phyloP scores from a whole-genome alignment of 106 monocot genomes.

The Iris macrosiphon region DNA sequence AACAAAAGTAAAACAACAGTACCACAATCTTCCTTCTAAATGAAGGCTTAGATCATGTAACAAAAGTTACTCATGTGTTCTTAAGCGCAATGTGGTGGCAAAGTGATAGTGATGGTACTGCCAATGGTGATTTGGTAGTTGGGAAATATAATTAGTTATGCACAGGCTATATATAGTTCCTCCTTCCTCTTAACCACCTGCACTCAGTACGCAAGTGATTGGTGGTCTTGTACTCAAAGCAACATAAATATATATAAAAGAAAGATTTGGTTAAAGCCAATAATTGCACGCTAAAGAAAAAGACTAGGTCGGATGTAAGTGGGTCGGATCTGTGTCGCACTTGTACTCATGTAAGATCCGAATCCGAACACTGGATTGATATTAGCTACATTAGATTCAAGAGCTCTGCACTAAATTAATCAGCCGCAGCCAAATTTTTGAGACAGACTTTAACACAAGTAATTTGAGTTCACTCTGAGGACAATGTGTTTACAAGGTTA shows the following conservation, averaged over 20 bases:
- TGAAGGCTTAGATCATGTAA: neutral
- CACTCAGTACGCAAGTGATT: slow-evolving; percentile 9
- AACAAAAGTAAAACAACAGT: slow-evolving; percentile 1
- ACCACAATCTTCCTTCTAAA: slow-evolving; percentile 2
- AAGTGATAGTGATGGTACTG: neutral
- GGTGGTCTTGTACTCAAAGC: slow-evolving; percentile 15
- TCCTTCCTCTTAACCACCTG: slow-evolving; percentile 1
- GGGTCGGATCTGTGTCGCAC: neutral
- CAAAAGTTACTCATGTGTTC: neutral
- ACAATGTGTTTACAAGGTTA: too few species aligned
- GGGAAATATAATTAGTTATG: neutral
- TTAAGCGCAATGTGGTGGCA: neutral
- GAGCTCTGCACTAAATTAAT: too few species aligned
- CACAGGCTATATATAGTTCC: neutral
- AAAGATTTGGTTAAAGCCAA: neutral
- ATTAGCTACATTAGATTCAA: too few species aligned
- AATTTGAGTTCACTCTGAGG: too few species aligned
- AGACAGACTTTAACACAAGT: neutral
- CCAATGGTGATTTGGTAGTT: slow-evolving; percentile 1
- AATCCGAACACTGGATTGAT: neutral
- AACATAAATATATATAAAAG: neutral
- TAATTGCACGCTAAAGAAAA: neutral
- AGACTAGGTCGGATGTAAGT: neutral
- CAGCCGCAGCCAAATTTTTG: neutral
- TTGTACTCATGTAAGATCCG: too few species aligned